A percentile compares a stretch with the other conserved stretches of the same genome.
These are phyloP conservation scores for Hypoxylon lienhwacheense DNA, from an alignment of 495 filamentous ascomycete species.

Conservation along the genomic window DNA sequence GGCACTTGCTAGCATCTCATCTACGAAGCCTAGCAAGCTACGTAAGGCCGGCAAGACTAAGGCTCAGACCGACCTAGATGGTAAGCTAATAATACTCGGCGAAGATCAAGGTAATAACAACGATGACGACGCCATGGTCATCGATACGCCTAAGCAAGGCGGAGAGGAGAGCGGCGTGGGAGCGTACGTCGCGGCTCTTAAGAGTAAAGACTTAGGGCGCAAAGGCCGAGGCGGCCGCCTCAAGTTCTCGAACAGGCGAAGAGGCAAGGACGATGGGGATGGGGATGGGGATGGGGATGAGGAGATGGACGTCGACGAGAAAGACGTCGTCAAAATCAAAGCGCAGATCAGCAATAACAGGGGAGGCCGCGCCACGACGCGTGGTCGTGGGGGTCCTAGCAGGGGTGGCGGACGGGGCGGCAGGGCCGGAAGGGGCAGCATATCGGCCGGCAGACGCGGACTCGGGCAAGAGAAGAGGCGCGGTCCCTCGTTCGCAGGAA, in stretches of 20 bases:
- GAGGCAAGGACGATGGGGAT: constrained; percentile 59
- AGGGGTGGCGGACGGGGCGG: constrained; percentile 39
- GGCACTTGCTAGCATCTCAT: constrained; percentile 90
- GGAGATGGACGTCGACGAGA: constrained; percentile 74
- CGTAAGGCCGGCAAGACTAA: constrained; percentile 61
- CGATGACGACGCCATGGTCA: constrained; percentile 59
- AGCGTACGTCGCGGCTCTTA: constrained; percentile 89
- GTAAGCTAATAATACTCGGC: constrained; percentile 84
- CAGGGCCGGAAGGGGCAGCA: constrained; percentile 48
- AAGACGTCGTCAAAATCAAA: constrained; percentile 53
- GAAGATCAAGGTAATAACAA: constrained; percentile 55
- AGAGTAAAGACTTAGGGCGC: constrained; percentile 76
- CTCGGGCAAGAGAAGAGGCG: constrained; percentile 51
- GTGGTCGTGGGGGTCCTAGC: constrained; percentile 26
- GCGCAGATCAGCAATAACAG: constrained; percentile 44
- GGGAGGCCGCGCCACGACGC: constrained; percentile 19
- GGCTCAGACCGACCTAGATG: constrained; percentile 77
- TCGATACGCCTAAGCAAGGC: constrained; percentile 53
- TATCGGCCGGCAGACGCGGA: constrained; percentile 49
- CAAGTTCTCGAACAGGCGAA: constrained; percentile 77
- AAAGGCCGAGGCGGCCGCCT: constrained; percentile 82
- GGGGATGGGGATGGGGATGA: too few relatives aligned
- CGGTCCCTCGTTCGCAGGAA: constrained; percentile 38
- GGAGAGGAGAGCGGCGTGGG: constrained; percentile 69
- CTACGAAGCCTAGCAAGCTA: constrained; percentile 71